A percentile compares a stretch with the other conserved stretches of the same genome.
phyloP scores from a whole-genome alignment of 2,329 filamentous ascomycete genomes.

The Lachnellula cervina region DNA sequence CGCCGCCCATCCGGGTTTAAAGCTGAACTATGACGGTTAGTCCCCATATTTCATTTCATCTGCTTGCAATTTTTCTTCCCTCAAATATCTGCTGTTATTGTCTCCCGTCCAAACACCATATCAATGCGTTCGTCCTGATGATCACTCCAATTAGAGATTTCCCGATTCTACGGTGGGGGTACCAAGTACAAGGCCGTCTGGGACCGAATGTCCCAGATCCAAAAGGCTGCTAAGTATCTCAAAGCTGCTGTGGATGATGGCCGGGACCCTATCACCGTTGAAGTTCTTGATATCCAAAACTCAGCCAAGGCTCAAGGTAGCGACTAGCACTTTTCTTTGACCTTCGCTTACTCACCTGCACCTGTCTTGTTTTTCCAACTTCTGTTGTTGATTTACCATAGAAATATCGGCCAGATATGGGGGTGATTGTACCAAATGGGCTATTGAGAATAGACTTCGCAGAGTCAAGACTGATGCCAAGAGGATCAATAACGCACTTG shows the following conservation, averaged over 20 bases:
- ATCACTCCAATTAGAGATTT: conserved; percentile 13
- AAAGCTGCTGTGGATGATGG: conserved; percentile 20
- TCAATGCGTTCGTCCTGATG: conserved; percentile 2
- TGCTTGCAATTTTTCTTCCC: not conserved
- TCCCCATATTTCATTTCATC: conserved; percentile 7
- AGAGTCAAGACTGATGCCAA: conserved; percentile 37
- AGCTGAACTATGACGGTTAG: conserved; percentile 60
- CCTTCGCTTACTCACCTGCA: not conserved
- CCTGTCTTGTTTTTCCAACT: not conserved
- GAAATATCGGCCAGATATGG: conserved; percentile 27
- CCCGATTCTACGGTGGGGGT: conserved; percentile 19
- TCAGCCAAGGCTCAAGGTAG: conserved; percentile 17
- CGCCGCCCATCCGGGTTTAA: conserved; percentile 49
- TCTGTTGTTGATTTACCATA: conserved; percentile 19
- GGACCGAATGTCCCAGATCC: conserved; percentile 18
- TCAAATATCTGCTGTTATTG: not conserved
- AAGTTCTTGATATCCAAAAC: conserved; percentile 7
- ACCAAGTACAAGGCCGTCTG: conserved; percentile 20
- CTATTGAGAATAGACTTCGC: conserved; percentile 38
- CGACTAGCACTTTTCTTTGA: not conserved
- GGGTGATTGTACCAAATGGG: conserved; percentile 31
- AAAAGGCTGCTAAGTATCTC: conserved; percentile 15
- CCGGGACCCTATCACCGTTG: conserved; percentile 18
- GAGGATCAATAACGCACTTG: conserved; percentile 31
- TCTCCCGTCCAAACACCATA: not conserved